A percentile compares a stretch with the other conserved stretches of the same genome.
phyloP scores from a whole-genome alignment of 305 asterid genomes.

The Fraxinus sp. region DNA sequence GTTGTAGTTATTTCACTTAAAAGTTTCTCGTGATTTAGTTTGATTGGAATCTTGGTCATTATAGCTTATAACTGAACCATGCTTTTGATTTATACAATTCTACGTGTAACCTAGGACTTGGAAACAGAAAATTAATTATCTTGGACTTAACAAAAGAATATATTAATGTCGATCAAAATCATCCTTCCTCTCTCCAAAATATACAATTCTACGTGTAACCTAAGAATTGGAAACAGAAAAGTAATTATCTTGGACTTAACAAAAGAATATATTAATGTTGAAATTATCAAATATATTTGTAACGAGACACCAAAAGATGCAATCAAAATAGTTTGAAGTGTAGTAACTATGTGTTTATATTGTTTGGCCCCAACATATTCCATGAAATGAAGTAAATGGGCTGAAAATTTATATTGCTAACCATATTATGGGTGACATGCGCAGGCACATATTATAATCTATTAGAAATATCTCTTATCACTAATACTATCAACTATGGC shows the following conservation, averaged over 20 bases:
- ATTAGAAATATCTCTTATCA: not conserved
- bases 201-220: not conserved
- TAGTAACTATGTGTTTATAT: not conserved
- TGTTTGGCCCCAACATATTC: not conserved
- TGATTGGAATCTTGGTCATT: not conserved
- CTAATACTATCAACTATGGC: not conserved
- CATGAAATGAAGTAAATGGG: not conserved
- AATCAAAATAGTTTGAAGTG: not conserved
- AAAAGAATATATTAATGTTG: not conserved
- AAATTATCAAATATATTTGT: not conserved
- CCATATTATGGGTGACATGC: not conserved
- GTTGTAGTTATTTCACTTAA: not conserved
- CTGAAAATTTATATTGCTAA: not conserved
- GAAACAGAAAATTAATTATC: not conserved
- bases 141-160: not conserved
- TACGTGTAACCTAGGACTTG: not conserved
- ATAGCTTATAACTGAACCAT: not conserved
- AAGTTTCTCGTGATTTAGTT: not conserved
- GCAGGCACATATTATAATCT: not conserved
- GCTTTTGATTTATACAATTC: not conserved
- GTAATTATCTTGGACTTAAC: not conserved
- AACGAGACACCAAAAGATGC: not conserved
- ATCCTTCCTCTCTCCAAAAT: not conserved
- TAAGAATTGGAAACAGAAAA: not conserved
- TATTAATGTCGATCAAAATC: not conserved